Percentiles rank a stretch among this genome's conserved stretches.
phyloP scores from a whole-genome alignment of 2,329 filamentous ascomycete genomes.

The Phialophora verrucosa region DNA sequence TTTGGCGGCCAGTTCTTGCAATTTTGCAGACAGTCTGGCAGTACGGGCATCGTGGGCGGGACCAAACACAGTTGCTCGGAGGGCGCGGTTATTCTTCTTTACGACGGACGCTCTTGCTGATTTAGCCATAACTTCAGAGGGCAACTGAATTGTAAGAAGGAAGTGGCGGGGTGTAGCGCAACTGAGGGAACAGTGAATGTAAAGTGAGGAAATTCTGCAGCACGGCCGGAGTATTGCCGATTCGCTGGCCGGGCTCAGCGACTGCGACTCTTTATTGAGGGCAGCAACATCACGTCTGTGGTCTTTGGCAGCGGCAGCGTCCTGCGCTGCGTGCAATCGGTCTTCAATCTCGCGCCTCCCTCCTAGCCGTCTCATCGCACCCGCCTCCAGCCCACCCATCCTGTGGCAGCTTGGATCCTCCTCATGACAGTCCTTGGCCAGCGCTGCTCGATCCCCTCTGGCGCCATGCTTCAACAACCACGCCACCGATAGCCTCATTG shows the following conservation, averaged over 20 bases:
- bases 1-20: conserved; percentile 78
- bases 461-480: conserved; percentile 12
- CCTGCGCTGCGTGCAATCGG: not conserved
- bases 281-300: conserved; percentile 13
- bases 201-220: not conserved
- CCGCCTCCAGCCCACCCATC: not conserved
- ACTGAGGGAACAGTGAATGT: not conserved
- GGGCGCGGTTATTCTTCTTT: conserved; percentile 81
- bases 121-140: conserved; percentile 74
- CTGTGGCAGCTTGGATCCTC: not conserved
- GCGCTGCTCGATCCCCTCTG: not conserved
- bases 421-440: not conserved
- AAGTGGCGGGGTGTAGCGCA: not conserved
- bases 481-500: conserved; percentile 13
- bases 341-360: not conserved
- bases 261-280: conserved; percentile 13
- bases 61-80: conserved; percentile 82
- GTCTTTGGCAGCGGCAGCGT: not conserved
- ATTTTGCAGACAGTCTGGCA: conserved; percentile 82
- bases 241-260: conserved; percentile 9
- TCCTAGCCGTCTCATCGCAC: not conserved
- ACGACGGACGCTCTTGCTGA: conserved; percentile 76
- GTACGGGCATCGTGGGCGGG: conserved; percentile 79
- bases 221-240: conserved; percentile 16
- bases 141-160: not conserved